phyloP scores from a whole-genome alignment of 495 filamentous ascomycete genomes.

The Talaromyces trachyspermus region DNA sequence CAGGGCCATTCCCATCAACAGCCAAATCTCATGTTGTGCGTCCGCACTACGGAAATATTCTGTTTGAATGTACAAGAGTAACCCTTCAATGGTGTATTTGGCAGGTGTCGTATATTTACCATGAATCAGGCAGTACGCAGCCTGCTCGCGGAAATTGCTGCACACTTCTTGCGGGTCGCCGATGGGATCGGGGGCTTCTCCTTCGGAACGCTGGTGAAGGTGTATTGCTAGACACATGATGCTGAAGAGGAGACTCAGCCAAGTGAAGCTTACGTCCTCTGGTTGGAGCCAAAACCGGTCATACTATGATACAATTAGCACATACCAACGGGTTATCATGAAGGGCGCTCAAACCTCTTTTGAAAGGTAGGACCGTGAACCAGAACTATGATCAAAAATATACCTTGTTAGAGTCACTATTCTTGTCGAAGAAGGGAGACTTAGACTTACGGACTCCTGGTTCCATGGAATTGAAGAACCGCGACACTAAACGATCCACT shows the following conservation, averaged over 20 bases:
- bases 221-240: constrained; percentile 6
- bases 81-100: constrained; percentile 38
- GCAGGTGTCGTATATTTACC: constrained; percentile 38
- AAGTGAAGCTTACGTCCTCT: constrained; percentile 25
- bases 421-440: neutral
- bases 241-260: constrained; percentile 25
- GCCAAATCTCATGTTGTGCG: constrained; percentile 37
- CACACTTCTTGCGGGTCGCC: neutral
- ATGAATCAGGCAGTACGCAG: constrained; percentile 32
- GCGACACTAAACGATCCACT: neutral
- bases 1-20: constrained; percentile 38
- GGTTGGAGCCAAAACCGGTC: constrained; percentile 38
- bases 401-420: neutral
- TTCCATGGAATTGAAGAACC: constrained; percentile 3
- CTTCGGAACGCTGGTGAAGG: constrained; percentile 1
- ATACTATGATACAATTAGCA: constrained; percentile 26
- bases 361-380: neutral
- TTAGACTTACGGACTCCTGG: neutral
- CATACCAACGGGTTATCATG: neutral
- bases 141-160: constrained; percentile 11
- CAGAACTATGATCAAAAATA: neutral
- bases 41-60: constrained; percentile 39
- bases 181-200: neutral
- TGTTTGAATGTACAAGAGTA: constrained; percentile 38
- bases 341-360: neutral